phyloP scores from a whole-genome alignment of 352 stramenopile genomes.

The Globisporangium carolinianum region DNA sequence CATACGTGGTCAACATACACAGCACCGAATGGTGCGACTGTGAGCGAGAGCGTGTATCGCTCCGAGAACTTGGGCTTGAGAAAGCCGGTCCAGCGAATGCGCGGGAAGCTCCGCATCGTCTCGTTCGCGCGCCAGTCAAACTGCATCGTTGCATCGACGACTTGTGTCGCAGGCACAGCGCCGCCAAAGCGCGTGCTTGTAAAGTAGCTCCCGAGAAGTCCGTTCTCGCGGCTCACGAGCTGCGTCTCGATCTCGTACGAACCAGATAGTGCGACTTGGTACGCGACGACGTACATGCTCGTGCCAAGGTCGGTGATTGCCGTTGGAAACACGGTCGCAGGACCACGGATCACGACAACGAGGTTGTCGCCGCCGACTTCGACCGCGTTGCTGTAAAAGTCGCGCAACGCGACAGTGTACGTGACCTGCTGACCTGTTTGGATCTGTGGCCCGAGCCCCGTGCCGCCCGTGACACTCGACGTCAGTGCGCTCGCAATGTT shows the following conservation, averaged over 20 bases:
- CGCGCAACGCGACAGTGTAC: conserved; percentile 28
- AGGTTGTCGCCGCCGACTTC: conserved; percentile 29
- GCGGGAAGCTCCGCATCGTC: conserved; percentile 32
- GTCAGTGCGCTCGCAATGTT: conserved; percentile 25
- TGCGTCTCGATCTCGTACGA: conserved; percentile 42
- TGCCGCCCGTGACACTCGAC: conserved; percentile 20
- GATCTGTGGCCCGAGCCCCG: conserved; percentile 26
- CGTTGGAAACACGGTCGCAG: conserved; percentile 16
- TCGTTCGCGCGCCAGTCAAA: conserved; percentile 36
- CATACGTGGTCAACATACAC: conserved; percentile 29
- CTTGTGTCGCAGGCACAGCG: conserved; percentile 1
- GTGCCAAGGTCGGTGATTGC: conserved; percentile 29
- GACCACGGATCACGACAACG: conserved; percentile 25
- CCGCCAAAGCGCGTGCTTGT: conserved; percentile 14
- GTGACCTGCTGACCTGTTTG: conserved; percentile 15
- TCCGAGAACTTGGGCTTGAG: conserved; percentile 35
- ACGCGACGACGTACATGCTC: conserved; percentile 35
- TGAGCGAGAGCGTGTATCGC: conserved; percentile 26
- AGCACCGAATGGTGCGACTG: conserved; percentile 16
- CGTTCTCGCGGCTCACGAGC: conserved; percentile 20
- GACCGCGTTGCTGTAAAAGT: conserved; percentile 37
- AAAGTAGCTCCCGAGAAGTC: conserved; percentile 35
- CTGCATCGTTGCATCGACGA: conserved; percentile 25
- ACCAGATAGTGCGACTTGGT: conserved; percentile 20
- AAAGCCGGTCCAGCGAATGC: conserved; percentile 38